Evolutionary conservation across 2,329 filamentous ascomycete species (phyloP), one percentile per base, ranked within the genome.

Genomic region (Clonostachys byssicola): DNA sequence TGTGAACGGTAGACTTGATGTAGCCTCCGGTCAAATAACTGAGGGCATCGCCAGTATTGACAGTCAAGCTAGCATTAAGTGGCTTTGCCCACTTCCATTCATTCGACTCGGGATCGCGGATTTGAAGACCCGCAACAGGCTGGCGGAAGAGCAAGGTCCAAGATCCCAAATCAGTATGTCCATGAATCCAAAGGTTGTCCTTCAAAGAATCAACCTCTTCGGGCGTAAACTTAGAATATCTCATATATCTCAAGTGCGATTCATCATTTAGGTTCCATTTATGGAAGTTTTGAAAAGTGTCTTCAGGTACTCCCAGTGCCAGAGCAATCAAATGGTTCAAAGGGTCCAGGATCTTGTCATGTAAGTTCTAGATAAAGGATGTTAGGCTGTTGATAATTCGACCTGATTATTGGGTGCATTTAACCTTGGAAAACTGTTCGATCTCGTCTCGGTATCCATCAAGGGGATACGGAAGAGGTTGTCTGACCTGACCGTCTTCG

Each of bases 231-330:
- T 72, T 70, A 8, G 70, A 68, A 50, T 83, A 83, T 43, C 75
- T 69, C 78, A 84, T 84, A 58, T 83, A 84, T 4, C 82, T 72
- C 16, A 84, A 67, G 48, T 84, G 80, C 20, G 80, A 78, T 50
- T 84, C 80, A n/a, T 76, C 73, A 30, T 76, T 70, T 14, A 73
- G 66, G 3, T 81, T 72, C 58, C 83, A 86, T 13, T 67, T 68
- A 57, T 86, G 82, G 8, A 62, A 14, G 0, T 52, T 77, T 65
- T 16, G 72, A 66, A 51, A 78, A 69, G 34, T 85, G 67, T 85
- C 80, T 34, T 80, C 73, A 0, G 79, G 77, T 0, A 86, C 66
- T 53, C 85, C 72, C 0, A 86, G 70, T 1, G 85, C 68, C 34
- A 83, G 73, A 5, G 82, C 81, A 46, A 85, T 81, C 2, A 86